Percentiles rank a stretch among this genome's conserved stretches.
These are phyloP conservation scores for Kodamaea kakaduensis DNA, from an alignment of 805 yeast genomes.

Conservation along the genomic window DNA sequence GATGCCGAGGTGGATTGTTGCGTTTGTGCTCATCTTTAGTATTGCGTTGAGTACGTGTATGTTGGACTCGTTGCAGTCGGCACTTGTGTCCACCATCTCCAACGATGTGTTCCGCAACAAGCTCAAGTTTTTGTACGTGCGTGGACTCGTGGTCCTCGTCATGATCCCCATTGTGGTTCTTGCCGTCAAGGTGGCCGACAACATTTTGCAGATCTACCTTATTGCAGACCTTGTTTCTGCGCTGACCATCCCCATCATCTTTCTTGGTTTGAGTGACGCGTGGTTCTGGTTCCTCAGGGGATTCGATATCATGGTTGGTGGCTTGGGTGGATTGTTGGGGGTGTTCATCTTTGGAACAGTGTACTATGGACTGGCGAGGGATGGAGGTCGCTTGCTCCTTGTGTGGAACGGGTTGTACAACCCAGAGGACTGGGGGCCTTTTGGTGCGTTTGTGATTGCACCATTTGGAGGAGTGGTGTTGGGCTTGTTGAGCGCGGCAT, in stretches of 20 bases:
- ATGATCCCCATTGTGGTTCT: constrained; percentile 88
- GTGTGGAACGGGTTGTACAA: constrained; percentile 77
- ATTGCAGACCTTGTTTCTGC: constrained; percentile 90
- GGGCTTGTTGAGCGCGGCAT: constrained; percentile 48
- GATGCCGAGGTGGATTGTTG: constrained; percentile 84
- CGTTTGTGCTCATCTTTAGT: constrained; percentile 72
- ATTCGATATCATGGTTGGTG: constrained; percentile 77
- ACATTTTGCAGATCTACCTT: constrained; percentile 79
- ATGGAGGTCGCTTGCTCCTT: constrained; percentile 73
- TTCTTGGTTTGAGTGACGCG: constrained; percentile 67
- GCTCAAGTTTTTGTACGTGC: constrained; percentile 59
- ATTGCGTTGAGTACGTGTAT: constrained; percentile 80
- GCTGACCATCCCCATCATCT: constrained; percentile 77
- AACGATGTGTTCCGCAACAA: constrained; percentile 87
- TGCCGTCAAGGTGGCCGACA: constrained; percentile 76
- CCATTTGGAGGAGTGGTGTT: constrained; percentile 74
- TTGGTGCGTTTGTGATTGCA: constrained; percentile 91
- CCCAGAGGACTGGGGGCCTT: constrained; percentile 84
- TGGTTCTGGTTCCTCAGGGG: constrained; percentile 68
- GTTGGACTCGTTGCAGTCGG: constrained; percentile 84
- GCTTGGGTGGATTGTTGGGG: constrained; percentile 74
- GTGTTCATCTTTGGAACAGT: constrained; percentile 82
- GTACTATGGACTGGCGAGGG: constrained; percentile 66
- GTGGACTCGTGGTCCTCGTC: constrained; percentile 65
- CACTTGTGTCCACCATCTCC: constrained; percentile 81